Percentiles rank a stretch among this genome's conserved stretches.
Conservation (phyloP, 352 stramenopile species). For the Plasmopara muralis region DNA sequence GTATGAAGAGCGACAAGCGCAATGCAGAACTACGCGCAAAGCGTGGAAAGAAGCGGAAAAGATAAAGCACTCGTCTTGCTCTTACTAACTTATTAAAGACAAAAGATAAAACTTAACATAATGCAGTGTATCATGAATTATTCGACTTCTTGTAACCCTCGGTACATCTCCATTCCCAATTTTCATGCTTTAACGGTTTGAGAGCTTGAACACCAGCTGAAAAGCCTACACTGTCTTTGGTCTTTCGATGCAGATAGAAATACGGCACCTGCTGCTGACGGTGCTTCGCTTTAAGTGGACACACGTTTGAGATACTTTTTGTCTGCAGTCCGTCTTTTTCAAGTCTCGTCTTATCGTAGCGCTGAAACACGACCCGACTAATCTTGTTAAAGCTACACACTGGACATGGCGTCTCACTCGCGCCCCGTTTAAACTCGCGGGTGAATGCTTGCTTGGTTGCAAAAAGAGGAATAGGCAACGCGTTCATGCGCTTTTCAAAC, state of each 20-base stretch:
- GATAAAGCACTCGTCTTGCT: constrained; percentile 27
- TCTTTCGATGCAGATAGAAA: constrained; percentile 57
- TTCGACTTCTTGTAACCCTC: constrained; percentile 7
- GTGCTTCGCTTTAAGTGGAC: background rate
- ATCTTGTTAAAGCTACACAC: constrained; percentile 82
- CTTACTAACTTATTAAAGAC: constrained; percentile 2
- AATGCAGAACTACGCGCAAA: constrained; percentile 78
- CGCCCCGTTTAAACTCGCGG: constrained; percentile 51
- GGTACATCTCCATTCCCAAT: constrained; percentile 36
- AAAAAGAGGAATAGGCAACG: constrained; percentile 49
- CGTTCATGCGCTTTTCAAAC: constrained; percentile 77
- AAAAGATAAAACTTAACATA: background rate
- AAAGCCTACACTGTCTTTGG: constrained; percentile 19
- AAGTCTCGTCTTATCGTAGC: constrained; percentile 13
- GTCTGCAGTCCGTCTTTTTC: background rate
- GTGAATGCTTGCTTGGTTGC: constrained; percentile 59
- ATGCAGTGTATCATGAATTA: constrained; percentile 20
- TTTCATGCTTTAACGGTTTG: constrained; percentile 28
- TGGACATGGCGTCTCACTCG: constrained; percentile 67
- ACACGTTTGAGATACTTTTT: too few species aligned
- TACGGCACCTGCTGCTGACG: constrained; percentile 16
- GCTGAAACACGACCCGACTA: constrained; percentile 44
- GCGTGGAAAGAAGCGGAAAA: constrained; percentile 83
- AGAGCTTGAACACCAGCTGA: background rate
- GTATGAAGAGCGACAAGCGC: constrained; percentile 97